phyloP scores from a whole-genome alignment of 1,284 basidiomycete species.

The Neonothopanus nambi region DNA sequence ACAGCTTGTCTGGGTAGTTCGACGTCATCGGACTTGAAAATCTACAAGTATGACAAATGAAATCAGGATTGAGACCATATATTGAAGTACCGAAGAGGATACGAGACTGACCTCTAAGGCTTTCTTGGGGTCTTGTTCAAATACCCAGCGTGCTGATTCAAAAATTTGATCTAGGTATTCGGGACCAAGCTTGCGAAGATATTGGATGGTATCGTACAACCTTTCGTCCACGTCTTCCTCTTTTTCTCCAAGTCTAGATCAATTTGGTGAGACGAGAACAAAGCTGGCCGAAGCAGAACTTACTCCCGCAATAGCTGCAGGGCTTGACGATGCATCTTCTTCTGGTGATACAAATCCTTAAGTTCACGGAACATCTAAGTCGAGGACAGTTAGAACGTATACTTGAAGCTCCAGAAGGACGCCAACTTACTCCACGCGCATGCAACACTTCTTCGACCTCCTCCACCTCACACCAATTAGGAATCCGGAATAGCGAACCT shows the following conservation, averaged over 20 bases:
- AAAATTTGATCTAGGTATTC: slow-evolving; percentile 81
- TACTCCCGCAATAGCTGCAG: slow-evolving; percentile 80
- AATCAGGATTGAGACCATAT: background rate
- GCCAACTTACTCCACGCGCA: slow-evolving; percentile 68
- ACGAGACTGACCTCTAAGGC: slow-evolving; percentile 66
- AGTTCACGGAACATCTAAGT: slow-evolving; percentile 87
- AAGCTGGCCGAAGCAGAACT: slow-evolving; percentile 27
- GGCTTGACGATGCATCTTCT: slow-evolving; percentile 93
- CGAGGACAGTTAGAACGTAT: slow-evolving; percentile 3
- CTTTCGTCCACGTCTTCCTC: slow-evolving; percentile 81
- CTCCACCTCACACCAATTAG: slow-evolving; percentile 97
- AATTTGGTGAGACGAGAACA: slow-evolving; percentile 2
- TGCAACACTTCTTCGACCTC: slow-evolving; percentile 91
- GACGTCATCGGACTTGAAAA: slow-evolving; percentile 94
- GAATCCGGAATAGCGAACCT: slow-evolving; percentile 85
- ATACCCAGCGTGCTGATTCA: slow-evolving; percentile 81
- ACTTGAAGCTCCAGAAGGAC: background rate
- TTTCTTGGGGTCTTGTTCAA: slow-evolving; percentile 69
- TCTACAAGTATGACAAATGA: slow-evolving; percentile 45
- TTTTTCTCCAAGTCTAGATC: slow-evolving; percentile 70
- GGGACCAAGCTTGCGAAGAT: slow-evolving; percentile 89
- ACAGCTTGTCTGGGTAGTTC: slow-evolving; percentile 82
- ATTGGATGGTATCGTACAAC: slow-evolving; percentile 82
- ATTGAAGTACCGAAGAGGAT: background rate
- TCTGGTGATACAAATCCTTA: slow-evolving; percentile 89